Base-by-base conservation (phyloP, 805 yeast species). In the Yarrowia sp. region DNA sequence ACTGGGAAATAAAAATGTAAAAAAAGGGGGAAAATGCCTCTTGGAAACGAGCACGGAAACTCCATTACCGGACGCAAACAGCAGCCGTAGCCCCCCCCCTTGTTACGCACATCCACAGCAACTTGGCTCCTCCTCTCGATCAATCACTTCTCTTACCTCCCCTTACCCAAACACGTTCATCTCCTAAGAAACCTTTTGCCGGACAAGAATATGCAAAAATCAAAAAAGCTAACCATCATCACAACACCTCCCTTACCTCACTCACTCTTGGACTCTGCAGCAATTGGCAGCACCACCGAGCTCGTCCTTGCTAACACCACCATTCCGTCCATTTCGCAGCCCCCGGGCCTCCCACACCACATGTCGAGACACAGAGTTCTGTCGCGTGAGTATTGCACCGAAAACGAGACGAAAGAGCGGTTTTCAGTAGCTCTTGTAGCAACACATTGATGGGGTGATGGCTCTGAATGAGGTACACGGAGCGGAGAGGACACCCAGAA, bases 331-430 rank as follows among this genome's bases (percentile, higher is more conserved):
- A 58, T 58, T 58, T 17, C 64, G 8, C 49, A 33, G 64, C 64
- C 50, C 64, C 64, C 49, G 64, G 64, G 64, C 64, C 64, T 14
- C 42, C 64, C 50, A 33, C 63, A 30, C 14, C 64, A 58, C 64
- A 58, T 58, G 64, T 58, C 64, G 64, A 58, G 64, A 58, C 64
- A 58, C 64, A 58, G 64, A 58, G 64, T 58, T 43, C 50, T 58
- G 64, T 58, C 64, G 64, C 64, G 64, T 58, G 64, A 58, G 64
- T 58, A 58, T 42, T 6, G 7, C 30, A 24, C 30, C 30, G 7
- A 24, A 24, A 7, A 24, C 30, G 30, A 24, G 30, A 24, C 30
- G 30, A 24, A 24, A 24, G 30, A 24, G 30, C 30, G 30, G 30
- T 24, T 24, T 24, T 24, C 30, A 24, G 30, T 24, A 24, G 30